A percentile compares a stretch with the other conserved stretches of the same genome.
These are phyloP conservation scores for Aspergillus brunneoviolaceus DNA, from an alignment of 2,329 filamentous ascomycete species.

Conservation along the genomic window DNA sequence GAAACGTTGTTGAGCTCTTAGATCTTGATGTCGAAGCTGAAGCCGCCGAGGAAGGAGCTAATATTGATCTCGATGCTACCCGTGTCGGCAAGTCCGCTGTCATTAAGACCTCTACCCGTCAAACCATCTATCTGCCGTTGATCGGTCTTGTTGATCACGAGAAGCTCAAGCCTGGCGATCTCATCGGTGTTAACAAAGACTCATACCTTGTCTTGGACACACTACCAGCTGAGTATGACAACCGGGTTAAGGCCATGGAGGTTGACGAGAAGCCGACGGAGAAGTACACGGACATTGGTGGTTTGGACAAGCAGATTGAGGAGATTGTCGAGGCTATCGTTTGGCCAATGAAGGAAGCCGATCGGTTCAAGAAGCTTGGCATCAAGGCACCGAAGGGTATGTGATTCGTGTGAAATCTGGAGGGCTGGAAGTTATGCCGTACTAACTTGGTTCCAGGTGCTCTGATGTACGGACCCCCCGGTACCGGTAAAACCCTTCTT, in stretches of 20 bases:
- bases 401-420: conserved; percentile 19
- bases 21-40: conserved; percentile 96
- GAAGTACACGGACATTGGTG: conserved; percentile 97
- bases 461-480: conserved; percentile 81
- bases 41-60: conserved; percentile 94
- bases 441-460: conserved; percentile 61
- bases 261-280: conserved; percentile 99
- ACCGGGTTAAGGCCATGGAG: conserved; percentile 99
- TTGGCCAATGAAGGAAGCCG: conserved; percentile 99
- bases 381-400: conserved; percentile 99
- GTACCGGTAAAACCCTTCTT: conserved; percentile 57
- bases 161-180: conserved; percentile 88
- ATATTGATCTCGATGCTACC: conserved; percentile 96
- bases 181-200: conserved; percentile 99
- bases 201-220: conserved; percentile 97
- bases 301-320: conserved; percentile 97
- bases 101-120: conserved; percentile 97
- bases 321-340: conserved; percentile 98
- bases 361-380: conserved; percentile 98
- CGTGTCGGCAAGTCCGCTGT: conserved; percentile 97
- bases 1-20: conserved; percentile 95
- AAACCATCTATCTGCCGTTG: conserved; percentile 96
- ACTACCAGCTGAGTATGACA: conserved; percentile 95
- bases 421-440: neutral
- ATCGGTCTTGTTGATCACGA: conserved; percentile 97